A percentile compares a stretch with the other conserved stretches of the same genome.
phyloP scores from a whole-genome alignment of 2,329 filamentous ascomycete genomes.

The Aureobasidium lini region DNA sequence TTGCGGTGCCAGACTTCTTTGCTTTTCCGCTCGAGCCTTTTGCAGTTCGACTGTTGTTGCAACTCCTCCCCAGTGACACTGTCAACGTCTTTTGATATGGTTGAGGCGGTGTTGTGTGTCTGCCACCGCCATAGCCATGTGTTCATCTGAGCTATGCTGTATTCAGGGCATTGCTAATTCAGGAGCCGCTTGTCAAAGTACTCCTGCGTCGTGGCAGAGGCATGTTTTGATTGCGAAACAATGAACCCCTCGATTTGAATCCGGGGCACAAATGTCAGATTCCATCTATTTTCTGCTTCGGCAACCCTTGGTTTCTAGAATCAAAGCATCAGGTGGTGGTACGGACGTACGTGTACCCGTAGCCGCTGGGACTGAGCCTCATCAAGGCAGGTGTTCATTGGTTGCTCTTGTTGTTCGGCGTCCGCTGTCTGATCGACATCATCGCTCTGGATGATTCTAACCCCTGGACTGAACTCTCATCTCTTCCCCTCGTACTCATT shows the following conservation, averaged over 20 bases:
- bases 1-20: not conserved
- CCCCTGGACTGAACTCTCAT: not conserved
- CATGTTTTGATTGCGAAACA: slow-evolving; percentile 14
- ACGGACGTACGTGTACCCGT: not conserved
- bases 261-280: slow-evolving; percentile 3
- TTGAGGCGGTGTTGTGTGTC: not conserved
- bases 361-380: not conserved
- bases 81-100: slow-evolving; percentile 2
- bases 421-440: slow-evolving; percentile 2
- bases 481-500: not conserved
- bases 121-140: slow-evolving; percentile 10
- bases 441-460: not conserved
- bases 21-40: slow-evolving; percentile 6
- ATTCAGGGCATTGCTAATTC: slow-evolving; percentile 1
- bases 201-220: slow-evolving; percentile 1
- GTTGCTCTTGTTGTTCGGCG: not conserved
- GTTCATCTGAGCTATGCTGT: not conserved
- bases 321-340: not conserved
- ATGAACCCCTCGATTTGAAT: slow-evolving; percentile 1
- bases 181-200: not conserved
- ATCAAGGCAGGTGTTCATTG: not conserved
- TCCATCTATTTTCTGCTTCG: not conserved
- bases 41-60: not conserved
- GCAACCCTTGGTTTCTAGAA: not conserved
- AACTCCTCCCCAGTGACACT: not conserved